Evolutionary conservation across 495 filamentous ascomycete genomes (phyloP).

Genomic region (Daldinia decipiens): DNA sequence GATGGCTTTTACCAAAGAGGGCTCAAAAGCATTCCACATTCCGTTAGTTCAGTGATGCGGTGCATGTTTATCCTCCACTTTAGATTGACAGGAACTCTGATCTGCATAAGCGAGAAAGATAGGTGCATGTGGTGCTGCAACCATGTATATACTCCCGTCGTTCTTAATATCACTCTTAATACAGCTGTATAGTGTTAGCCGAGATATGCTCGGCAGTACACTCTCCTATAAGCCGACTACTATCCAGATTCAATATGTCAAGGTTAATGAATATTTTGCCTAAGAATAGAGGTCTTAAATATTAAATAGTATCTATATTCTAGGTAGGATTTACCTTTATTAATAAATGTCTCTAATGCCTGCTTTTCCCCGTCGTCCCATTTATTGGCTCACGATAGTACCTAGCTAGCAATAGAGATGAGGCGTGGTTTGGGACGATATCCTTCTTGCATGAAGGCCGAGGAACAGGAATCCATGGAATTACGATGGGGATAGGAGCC

Average conservation of each 20-base stretch:
- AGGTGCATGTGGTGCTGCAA: slow-evolving; percentile 14
- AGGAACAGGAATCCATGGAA: background rate
- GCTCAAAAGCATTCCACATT: slow-evolving; percentile 1
- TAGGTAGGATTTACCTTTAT: background rate
- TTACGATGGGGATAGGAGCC: slow-evolving; percentile 2
- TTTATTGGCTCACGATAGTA: background rate
- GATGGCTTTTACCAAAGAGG: slow-evolving; percentile 2
- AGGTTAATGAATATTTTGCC: slow-evolving; percentile 20
- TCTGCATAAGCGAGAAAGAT: slow-evolving; percentile 24
- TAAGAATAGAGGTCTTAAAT: slow-evolving; percentile 18
- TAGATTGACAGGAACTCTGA: slow-evolving; percentile 19
- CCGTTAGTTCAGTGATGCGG: slow-evolving; percentile 10
- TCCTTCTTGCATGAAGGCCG: background rate
- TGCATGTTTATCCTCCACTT: slow-evolving; percentile 19
- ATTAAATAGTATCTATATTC: background rate
- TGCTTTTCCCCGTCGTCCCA: background rate
- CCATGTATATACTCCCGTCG: slow-evolving; percentile 9
- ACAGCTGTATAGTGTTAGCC: slow-evolving; percentile 24
- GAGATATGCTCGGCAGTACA: slow-evolving; percentile 26
- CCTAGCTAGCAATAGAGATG: background rate
- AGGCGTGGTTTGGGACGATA: background rate
- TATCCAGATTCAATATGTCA: slow-evolving; percentile 16
- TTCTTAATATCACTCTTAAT: slow-evolving; percentile 22
- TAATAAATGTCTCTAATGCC: background rate
- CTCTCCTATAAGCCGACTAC: slow-evolving; percentile 13